phyloP scores from a whole-genome alignment of 805 yeast species.

The Spathaspora boniae region DNA sequence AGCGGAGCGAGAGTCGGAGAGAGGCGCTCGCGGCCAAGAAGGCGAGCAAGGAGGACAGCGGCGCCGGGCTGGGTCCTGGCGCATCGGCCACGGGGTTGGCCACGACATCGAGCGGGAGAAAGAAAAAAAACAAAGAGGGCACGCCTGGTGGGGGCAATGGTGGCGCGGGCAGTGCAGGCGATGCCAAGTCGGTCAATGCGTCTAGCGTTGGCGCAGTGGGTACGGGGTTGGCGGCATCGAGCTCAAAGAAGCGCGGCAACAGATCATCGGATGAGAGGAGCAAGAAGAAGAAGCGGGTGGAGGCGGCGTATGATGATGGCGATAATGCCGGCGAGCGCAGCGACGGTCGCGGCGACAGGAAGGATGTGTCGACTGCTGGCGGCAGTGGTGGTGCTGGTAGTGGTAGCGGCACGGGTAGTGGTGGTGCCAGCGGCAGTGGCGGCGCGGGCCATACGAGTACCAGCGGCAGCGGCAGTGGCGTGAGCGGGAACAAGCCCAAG shows the following conservation, averaged over 20 bases:
- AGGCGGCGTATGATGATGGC: slow-evolving; percentile 16
- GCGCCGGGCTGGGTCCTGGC: slow-evolving; percentile 20
- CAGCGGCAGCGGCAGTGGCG: neutral
- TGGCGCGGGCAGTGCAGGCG: slow-evolving; percentile 1
- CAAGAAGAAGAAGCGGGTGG: slow-evolving; percentile 16
- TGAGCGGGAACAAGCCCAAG: neutral
- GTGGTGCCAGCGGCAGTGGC: neutral
- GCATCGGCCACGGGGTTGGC: neutral
- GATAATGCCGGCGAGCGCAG: neutral
- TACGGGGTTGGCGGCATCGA: slow-evolving; percentile 8
- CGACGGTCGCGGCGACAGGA: slow-evolving; percentile 1
- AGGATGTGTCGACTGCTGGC: neutral
- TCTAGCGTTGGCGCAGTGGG: slow-evolving; percentile 1
- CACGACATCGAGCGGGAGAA: slow-evolving; percentile 10
- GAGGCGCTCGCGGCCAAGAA: slow-evolving; percentile 91
- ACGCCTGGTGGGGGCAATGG: slow-evolving; percentile 12
- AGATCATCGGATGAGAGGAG: slow-evolving; percentile 11
- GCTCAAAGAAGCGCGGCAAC: slow-evolving; percentile 11
- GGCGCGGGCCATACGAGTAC: slow-evolving; percentile 1
- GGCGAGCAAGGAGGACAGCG: slow-evolving; percentile 43
- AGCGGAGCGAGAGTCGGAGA: slow-evolving; percentile 79
- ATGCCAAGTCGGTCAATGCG: neutral
- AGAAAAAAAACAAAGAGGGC: slow-evolving; percentile 13
- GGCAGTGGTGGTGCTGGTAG: neutral
- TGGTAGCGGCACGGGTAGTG: neutral